These are phyloP conservation scores for Parietichytrium sp. DNA, from an alignment of 108 stramenopile species.

Conservation along the genomic window DNA sequence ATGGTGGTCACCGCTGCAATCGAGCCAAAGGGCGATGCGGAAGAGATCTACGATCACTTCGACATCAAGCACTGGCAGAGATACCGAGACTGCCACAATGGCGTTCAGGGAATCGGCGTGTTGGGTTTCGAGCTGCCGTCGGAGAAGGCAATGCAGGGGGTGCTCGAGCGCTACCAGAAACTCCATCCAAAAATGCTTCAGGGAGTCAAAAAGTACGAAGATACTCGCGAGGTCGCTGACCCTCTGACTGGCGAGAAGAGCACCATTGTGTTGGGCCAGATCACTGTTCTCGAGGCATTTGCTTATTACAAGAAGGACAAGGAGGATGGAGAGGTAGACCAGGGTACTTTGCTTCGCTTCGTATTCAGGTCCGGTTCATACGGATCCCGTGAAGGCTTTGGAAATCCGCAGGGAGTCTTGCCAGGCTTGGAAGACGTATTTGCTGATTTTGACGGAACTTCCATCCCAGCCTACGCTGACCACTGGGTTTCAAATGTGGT, in stretches of 20 bases:
- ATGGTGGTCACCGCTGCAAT: slow-evolving; percentile 63
- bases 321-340: slow-evolving; percentile 56
- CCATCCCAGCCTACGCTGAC: slow-evolving; percentile 73
- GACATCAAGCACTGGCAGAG: slow-evolving; percentile 49
- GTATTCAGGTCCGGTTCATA: slow-evolving; percentile 50
- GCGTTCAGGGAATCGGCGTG: slow-evolving; percentile 69
- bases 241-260: not conserved
- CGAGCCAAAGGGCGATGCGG: too few relatives aligned
- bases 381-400: not conserved
- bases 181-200: slow-evolving; percentile 67
- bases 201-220: slow-evolving; percentile 43
- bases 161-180: slow-evolving; percentile 57
- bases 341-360: slow-evolving; percentile 75
- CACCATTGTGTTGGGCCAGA: not conserved
- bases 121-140: slow-evolving; percentile 68
- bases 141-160: slow-evolving; percentile 50
- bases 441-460: slow-evolving; percentile 63
- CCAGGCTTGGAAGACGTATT: slow-evolving; percentile 67
- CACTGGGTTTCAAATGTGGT: slow-evolving; percentile 79
- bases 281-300: slow-evolving; percentile 70
- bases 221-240: not conserved
- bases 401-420: slow-evolving; percentile 44
- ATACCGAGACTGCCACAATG: slow-evolving; percentile 64
- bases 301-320: slow-evolving; percentile 67
- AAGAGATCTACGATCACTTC: not conserved